These are phyloP conservation scores for Verticillium nonalfalfae DNA, from an alignment of 2,329 filamentous ascomycete species.

Conservation along the genomic window DNA sequence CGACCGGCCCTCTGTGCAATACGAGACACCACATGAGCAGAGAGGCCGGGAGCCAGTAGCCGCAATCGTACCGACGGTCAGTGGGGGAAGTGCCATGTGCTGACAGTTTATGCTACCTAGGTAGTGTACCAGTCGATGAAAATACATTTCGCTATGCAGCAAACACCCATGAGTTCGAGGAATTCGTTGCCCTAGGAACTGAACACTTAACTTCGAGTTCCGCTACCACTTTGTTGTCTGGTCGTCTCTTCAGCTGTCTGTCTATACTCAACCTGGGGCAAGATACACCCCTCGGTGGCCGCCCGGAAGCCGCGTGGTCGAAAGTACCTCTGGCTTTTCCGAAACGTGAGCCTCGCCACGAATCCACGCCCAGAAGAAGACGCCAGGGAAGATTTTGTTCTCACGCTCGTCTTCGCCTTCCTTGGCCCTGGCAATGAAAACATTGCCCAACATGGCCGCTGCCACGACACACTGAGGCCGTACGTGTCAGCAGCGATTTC, in stretches of 20 bases:
- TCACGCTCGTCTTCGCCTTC: constrained; percentile 16
- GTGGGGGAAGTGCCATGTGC: too few species aligned
- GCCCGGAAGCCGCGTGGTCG: neutral
- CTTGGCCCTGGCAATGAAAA: constrained; percentile 19
- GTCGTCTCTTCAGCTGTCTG: neutral
- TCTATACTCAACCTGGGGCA: neutral
- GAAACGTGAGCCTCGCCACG: constrained; percentile 1
- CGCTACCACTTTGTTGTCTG: neutral
- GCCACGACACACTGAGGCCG: constrained; percentile 16
- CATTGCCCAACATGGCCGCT: constrained; percentile 23
- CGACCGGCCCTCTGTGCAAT: neutral
- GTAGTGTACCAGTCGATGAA: too few species aligned
- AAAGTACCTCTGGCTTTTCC: neutral
- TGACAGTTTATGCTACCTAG: neutral
- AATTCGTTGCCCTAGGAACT: too few species aligned
- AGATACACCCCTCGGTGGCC: neutral
- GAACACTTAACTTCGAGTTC: too few species aligned
- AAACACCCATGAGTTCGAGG: too few species aligned
- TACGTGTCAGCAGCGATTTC: neutral
- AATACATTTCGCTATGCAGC: too few species aligned
- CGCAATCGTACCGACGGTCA: too few species aligned
- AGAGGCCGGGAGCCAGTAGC: neutral
- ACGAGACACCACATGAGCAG: neutral
- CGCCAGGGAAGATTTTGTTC: constrained; percentile 20
- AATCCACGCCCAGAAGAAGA: constrained; percentile 20